These are phyloP conservation scores for Saccharomycopsis hybrid DNA, from an alignment of 1,139 yeast species.

Conservation along the genomic window DNA sequence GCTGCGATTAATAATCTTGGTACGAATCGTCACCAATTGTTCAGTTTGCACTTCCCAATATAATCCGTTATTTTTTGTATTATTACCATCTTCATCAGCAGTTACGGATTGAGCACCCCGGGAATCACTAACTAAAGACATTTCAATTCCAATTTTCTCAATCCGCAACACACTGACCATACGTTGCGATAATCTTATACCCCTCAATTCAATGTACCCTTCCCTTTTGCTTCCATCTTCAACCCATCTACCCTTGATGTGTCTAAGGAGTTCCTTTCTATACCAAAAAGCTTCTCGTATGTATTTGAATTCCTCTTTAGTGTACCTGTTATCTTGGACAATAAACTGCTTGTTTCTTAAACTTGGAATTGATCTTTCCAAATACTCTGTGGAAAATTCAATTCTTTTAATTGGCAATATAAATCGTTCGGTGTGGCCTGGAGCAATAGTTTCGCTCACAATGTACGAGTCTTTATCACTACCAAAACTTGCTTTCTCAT, in stretches of 20 bases:
- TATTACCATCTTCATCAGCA: slow-evolving; percentile 9
- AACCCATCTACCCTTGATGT: slow-evolving; percentile 43
- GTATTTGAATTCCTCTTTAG: slow-evolving; percentile 43
- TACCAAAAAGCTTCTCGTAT: slow-evolving; percentile 76
- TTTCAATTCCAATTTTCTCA: slow-evolving; percentile 40
- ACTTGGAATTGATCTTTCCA: slow-evolving; percentile 61
- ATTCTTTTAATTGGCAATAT: slow-evolving; percentile 64
- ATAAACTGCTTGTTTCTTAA: slow-evolving; percentile 68
- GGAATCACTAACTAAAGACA: slow-evolving; percentile 26
- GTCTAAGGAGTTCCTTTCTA: slow-evolving; percentile 53
- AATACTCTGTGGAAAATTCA: slow-evolving; percentile 37
- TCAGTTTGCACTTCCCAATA: slow-evolving; percentile 34
- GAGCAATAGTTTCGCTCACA: slow-evolving; percentile 32
- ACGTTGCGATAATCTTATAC: slow-evolving; percentile 46
- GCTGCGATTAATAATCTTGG: slow-evolving; percentile 43
- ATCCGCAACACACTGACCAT: slow-evolving; percentile 47
- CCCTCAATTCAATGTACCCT: not conserved
- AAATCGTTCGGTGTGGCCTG: slow-evolving; percentile 52
- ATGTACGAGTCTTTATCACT: slow-evolving; percentile 23
- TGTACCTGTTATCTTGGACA: slow-evolving; percentile 45
- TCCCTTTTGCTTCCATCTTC: not conserved
- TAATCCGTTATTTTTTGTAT: slow-evolving; percentile 20
- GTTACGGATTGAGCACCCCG: no score
- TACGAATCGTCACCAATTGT: slow-evolving; percentile 42
- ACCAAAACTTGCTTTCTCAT: slow-evolving; percentile 23